Conservation (phyloP, 495 filamentous ascomycete genomes). For the Lasiosphaeriaceae sp. region DNA sequence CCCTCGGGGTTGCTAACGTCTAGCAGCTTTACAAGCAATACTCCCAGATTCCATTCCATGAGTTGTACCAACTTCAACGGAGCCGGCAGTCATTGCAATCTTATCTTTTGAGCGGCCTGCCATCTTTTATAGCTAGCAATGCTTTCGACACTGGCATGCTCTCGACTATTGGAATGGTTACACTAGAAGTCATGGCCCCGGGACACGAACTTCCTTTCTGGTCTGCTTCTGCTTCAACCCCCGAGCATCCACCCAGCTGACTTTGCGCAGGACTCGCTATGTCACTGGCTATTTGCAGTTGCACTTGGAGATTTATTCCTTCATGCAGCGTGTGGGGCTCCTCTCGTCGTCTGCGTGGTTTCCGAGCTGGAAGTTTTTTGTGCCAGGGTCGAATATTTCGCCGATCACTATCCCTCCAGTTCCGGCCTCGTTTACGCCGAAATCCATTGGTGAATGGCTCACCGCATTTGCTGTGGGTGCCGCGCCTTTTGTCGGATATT, state of each 20-base stretch:
- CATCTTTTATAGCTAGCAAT: conserved; percentile 15
- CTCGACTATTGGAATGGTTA: neutral
- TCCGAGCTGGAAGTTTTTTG: conserved; percentile 42
- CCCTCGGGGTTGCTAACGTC: neutral
- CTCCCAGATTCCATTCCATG: conserved; percentile 34
- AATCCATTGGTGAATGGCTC: conserved; percentile 27
- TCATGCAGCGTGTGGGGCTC: conserved; percentile 47
- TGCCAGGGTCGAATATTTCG: conserved; percentile 46
- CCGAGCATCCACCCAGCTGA: neutral
- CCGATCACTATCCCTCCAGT: conserved; percentile 39
- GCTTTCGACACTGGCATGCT: neutral
- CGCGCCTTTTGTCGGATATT: conserved; percentile 36
- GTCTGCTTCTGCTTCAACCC: neutral
- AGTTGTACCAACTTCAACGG: conserved; percentile 28
- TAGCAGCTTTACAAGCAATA: conserved; percentile 46
- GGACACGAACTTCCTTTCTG: neutral
- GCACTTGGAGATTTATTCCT: conserved; percentile 44
- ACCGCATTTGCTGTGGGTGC: conserved; percentile 24
- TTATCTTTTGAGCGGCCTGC: conserved; percentile 29
- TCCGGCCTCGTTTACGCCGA: conserved; percentile 18
- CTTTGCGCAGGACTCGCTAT: conserved; percentile 21
- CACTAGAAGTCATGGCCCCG: neutral
- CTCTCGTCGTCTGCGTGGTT: conserved; percentile 34
- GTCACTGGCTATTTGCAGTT: conserved; percentile 33
- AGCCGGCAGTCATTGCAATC: conserved; percentile 25